phyloP scores from a whole-genome alignment of 2,329 filamentous ascomycete genomes.

The Arachnomyces sp. region DNA sequence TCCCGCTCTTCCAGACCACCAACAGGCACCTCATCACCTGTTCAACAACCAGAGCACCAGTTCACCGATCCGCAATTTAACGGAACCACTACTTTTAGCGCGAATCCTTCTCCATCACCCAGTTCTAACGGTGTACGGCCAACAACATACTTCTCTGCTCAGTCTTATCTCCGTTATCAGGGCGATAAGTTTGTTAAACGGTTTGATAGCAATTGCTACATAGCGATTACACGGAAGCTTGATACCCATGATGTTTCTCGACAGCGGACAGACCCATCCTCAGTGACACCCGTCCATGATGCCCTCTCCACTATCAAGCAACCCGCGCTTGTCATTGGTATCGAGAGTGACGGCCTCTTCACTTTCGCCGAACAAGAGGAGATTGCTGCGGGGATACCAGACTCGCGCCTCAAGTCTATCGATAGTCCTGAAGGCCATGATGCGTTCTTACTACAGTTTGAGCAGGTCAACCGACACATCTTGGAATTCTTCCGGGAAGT shows the following conservation, averaged over 20 bases:
- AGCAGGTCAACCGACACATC: conserved; percentile 88
- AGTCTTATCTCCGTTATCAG: conserved; percentile 95
- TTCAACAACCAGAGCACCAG: conserved; percentile 23
- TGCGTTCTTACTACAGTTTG: conserved; percentile 91
- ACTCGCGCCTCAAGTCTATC: conserved; percentile 74
- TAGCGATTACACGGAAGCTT: conserved; percentile 94
- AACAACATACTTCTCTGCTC: conserved; percentile 92
- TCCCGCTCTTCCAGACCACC: conserved; percentile 47
- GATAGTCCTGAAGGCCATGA: conserved; percentile 94
- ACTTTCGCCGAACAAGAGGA: conserved; percentile 96
- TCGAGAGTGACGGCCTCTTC: conserved; percentile 91
- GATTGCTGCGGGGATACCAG: conserved; percentile 70
- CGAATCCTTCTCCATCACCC: conserved; percentile 29
- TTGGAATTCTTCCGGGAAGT: conserved; percentile 74
- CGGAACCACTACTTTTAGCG: conserved; percentile 51
- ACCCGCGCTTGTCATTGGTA: conserved; percentile 83
- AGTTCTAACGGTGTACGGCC: conserved; percentile 32
- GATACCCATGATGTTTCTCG: conserved; percentile 94
- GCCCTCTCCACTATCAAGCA: conserved; percentile 79
- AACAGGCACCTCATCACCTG: conserved; percentile 26
- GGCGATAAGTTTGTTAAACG: conserved; percentile 93
- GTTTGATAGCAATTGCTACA: conserved; percentile 98
- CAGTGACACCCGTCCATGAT: conserved; percentile 51
- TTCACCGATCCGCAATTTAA: conserved; percentile 63
- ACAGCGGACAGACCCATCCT: conserved; percentile 48